A percentile compares a stretch with the other conserved stretches of the same genome.
Conservation (phyloP, 441 rosid genomes). For the Adansonia grandidieri region DNA sequence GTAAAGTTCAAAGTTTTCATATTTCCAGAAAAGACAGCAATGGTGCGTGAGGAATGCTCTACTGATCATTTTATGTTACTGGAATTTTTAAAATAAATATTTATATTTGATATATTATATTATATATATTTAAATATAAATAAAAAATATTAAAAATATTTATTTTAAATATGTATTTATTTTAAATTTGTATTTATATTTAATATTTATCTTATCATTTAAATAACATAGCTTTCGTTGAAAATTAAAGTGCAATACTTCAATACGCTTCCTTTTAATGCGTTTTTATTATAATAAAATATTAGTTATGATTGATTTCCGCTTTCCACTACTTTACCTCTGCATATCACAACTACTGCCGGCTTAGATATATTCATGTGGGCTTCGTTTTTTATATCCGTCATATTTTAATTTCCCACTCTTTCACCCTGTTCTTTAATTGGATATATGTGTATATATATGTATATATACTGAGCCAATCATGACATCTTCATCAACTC, state of each 20-base stretch:
- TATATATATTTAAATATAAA: too few species aligned
- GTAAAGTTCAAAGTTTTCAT: neutral
- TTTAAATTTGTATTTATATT: too few species aligned
- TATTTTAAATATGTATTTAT: too few species aligned
- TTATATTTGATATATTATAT: too few species aligned
- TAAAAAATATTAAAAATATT: too few species aligned
- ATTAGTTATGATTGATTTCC: slow-evolving; percentile 5
- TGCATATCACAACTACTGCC: slow-evolving; percentile 36
- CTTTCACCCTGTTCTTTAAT: neutral
- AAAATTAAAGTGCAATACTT: neutral
- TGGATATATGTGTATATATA: neutral
- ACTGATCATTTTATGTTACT: neutral
- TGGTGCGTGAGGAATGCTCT: neutral
- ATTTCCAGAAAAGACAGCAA: neutral
- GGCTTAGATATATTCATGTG: slow-evolving; percentile 18
- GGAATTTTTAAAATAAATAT: too few species aligned
- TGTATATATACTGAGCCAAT: slow-evolving; percentile 17
- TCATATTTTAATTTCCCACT: slow-evolving; percentile 12
- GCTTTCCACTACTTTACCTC: slow-evolving; percentile 21
- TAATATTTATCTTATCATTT: too few species aligned
- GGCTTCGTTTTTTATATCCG: slow-evolving; percentile 26
- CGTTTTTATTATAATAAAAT: neutral
- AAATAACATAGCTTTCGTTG: too few species aligned
- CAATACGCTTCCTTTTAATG: neutral
- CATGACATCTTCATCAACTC: slow-evolving; percentile 31